Evolutionary conservation across 352 stramenopile species (phyloP), one percentile per base, ranked within the genome.

Genomic region (Globisporangium carolinianum): DNA sequence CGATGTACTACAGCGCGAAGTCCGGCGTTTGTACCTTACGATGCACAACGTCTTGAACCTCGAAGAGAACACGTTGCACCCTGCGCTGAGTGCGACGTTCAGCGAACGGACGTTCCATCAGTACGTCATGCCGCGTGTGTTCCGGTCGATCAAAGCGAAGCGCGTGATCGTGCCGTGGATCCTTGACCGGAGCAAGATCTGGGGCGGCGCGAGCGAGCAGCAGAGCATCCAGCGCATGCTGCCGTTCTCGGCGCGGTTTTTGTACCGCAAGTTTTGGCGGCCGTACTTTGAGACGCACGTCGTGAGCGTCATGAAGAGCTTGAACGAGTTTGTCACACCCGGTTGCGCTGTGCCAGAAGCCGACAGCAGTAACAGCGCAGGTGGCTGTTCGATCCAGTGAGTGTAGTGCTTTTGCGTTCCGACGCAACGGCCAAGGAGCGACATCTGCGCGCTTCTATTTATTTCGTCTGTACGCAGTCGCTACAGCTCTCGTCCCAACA

Each of bases 141-240:
- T 94, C 61, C 78, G 79, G 18, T 72, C 72, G 18, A 88, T 91
- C 54, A 83, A 84, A 47, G 65, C 75, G 10, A 94, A 94, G 57
- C 81, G 82, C 41, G 75, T 94, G 2, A 71, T 94, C n/a, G 73
- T 94, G 41, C 81, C 82, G 11, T 94, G 84, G 84, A 91, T 91
- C 60, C 72, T 94, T 17, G 84, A 94, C 46, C 84, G 84, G 36
- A 88, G 72, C 63, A 91, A 91, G 62, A 76, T 91, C 37, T 94
- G 84, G 84, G 84, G 84, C 62, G 84, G 84, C 17, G 76, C 83
- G 51, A 66, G 50, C 3, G 83, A 94, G 57, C 77, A 94, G 62
- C 66, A 79, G 38, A 79, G 65, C 46, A 79, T 91, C 58, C 67
- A 88, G 47, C 59, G 70, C 8, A 82, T 89, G 76, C 62, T 94